Percentiles rank a stretch among this genome's conserved stretches.
phyloP scores from a whole-genome alignment of 371 early-diverging fungal genomes.

The Actinomucor elegans region DNA sequence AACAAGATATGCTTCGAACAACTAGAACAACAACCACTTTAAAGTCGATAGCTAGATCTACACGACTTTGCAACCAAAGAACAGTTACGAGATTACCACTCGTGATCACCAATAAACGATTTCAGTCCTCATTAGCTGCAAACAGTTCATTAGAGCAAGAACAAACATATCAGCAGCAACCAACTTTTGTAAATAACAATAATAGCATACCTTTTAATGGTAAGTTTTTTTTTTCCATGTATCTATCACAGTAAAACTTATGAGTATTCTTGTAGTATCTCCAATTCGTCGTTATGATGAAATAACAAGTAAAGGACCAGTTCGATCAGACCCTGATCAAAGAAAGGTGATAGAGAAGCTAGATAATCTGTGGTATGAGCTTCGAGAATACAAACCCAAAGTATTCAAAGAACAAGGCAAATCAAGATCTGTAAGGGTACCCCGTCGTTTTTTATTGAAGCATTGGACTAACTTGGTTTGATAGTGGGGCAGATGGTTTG shows the following conservation, averaged over 20 bases:
- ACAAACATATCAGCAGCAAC: neutral
- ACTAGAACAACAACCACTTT: too few relatives aligned
- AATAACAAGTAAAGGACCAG: conserved; percentile 14
- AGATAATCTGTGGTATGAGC: conserved; percentile 21
- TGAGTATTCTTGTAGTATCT: conserved; percentile 10
- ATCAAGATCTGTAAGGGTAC: conserved; percentile 14
- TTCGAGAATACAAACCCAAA: conserved; percentile 17
- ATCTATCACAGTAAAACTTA: neutral
- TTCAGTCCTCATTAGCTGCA: neutral
- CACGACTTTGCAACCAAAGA: too few relatives aligned
- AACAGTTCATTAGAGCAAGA: neutral
- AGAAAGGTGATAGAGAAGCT: conserved; percentile 18
- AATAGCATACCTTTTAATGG: conserved; percentile 1
- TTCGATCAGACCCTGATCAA: conserved; percentile 19
- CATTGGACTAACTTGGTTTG: neutral
- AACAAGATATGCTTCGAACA: too few relatives aligned
- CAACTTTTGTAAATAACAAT: neutral
- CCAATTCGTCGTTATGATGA: conserved; percentile 25
- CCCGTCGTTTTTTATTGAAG: too few relatives aligned
- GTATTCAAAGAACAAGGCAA: conserved; percentile 4
- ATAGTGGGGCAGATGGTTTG: conserved; percentile 25
- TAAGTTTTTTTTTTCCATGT: neutral
- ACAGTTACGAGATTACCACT: too few relatives aligned
- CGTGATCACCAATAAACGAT: too few relatives aligned
- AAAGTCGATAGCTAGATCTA: too few relatives aligned